A percentile compares a stretch with the other conserved stretches of the same genome.
Evolutionary conservation across 805 yeast species (phyloP).

Genomic region (Pichia gijzeniarum): DNA sequence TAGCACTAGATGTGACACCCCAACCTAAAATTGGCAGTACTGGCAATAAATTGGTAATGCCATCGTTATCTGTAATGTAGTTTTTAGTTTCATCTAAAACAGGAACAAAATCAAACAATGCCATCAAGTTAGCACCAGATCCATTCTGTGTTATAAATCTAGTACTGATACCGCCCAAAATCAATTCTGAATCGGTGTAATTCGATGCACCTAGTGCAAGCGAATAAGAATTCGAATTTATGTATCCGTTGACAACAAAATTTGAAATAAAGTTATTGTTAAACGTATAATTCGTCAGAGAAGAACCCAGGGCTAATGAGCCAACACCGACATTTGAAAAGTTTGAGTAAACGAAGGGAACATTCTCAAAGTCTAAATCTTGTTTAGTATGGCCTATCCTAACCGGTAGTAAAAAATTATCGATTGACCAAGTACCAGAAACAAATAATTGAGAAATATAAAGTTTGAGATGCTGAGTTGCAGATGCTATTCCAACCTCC

Average conservation of each 20-base stretch:
- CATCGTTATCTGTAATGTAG: conserved; percentile 12
- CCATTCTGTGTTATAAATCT: conserved; percentile 26
- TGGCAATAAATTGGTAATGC: conserved; percentile 26
- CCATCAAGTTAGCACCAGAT: conserved; percentile 27
- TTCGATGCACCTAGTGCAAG: conserved; percentile 31
- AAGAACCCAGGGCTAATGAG: conserved; percentile 38
- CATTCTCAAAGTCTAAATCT: conserved; percentile 17
- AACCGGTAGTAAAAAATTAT: conserved; percentile 17
- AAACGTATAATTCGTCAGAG: conserved; percentile 15
- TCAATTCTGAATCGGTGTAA: conserved; percentile 30
- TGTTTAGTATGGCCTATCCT: neutral
- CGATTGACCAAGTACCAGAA: conserved; percentile 23
- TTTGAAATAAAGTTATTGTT: conserved; percentile 29
- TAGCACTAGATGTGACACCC: conserved; percentile 32
- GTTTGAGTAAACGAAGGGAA: conserved; percentile 35
- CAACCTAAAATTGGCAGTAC: conserved; percentile 42
- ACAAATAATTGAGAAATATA: conserved; percentile 19
- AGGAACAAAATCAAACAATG: conserved; percentile 43
- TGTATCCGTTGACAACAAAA: conserved; percentile 26
- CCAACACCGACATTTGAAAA: conserved; percentile 35
- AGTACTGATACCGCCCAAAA: conserved; percentile 56
- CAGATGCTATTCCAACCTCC: conserved; percentile 12
- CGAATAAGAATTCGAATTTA: conserved; percentile 39
- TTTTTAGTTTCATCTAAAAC: conserved; percentile 20
- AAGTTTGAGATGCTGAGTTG: conserved; percentile 12